Evolutionary conservation across 768 basidiomycete genomes (phyloP).

Genomic region (Pisolithus orientalis): DNA sequence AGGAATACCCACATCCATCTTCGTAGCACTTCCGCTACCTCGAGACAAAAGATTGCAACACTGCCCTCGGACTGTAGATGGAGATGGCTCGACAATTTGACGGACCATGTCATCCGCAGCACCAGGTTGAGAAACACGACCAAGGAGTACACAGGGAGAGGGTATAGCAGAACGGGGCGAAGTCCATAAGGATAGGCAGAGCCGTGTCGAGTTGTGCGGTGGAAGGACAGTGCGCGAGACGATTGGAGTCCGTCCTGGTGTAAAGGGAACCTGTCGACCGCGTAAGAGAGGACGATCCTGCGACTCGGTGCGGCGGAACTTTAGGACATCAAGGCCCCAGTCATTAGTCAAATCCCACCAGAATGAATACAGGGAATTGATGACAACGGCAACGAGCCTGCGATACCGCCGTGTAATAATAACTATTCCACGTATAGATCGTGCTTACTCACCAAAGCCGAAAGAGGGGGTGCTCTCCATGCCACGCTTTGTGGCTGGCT

Average conservation of each 20-base stretch:
- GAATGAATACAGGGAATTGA: conserved; percentile 93
- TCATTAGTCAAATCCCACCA: conserved; percentile 99
- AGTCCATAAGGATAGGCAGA: conserved; percentile 60
- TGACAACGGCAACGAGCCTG: conserved; percentile 76
- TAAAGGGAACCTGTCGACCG: conserved; percentile 21
- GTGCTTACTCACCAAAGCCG: conserved; percentile 63
- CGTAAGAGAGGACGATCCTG: conserved; percentile 33
- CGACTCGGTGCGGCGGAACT: conserved; percentile 24
- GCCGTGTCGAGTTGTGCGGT: conserved; percentile 9
- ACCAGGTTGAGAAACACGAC: conserved; percentile 78
- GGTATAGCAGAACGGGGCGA: conserved; percentile 68
- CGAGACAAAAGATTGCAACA: conserved; percentile 80
- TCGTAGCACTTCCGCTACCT: conserved; percentile 82
- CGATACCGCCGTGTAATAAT: conserved; percentile 1
- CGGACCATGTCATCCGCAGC: conserved; percentile 88
- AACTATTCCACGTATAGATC: not conserved
- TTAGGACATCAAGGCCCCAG: conserved; percentile 86
- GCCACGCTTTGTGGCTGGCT: conserved; percentile 48
- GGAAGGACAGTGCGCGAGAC: conserved; percentile 13
- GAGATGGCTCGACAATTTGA: conserved; percentile 84
- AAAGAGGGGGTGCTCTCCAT: conserved; percentile 73
- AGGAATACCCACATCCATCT: conserved; percentile 99
- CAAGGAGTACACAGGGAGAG: conserved; percentile 79
- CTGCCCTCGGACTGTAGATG: conserved; percentile 76
- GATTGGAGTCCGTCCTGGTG: conserved; percentile 5